Conservation (phyloP, 805 yeast species). For the Monosporozyma yasuniensis region DNA sequence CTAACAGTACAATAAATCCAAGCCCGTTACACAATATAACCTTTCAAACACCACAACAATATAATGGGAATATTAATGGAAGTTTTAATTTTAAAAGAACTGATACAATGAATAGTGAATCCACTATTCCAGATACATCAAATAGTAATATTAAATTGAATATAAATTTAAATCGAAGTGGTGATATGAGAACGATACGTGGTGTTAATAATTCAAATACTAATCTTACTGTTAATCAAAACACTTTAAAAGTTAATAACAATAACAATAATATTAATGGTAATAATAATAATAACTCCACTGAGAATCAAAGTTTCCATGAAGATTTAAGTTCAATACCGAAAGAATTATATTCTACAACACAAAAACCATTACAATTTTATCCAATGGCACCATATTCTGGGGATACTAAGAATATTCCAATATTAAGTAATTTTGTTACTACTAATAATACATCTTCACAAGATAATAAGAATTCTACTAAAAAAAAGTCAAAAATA, state of each 20-base stretch:
- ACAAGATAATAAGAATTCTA: neutral
- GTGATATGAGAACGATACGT: neutral
- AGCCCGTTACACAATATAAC: constrained; percentile 27
- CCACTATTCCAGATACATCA: neutral
- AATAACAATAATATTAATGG: constrained; percentile 1
- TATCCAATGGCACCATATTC: constrained; percentile 18
- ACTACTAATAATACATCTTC: no score
- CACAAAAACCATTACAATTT: constrained; percentile 30
- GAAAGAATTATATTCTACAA: constrained; percentile 12
- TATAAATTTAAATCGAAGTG: neutral
- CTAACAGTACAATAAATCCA: constrained; percentile 14
- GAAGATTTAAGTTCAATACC: constrained; percentile 12
- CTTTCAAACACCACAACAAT: constrained; percentile 29
- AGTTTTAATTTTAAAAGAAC: neutral
- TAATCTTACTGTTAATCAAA: neutral
- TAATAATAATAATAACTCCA: neutral
- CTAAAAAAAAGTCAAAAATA: neutral
- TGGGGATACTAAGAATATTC: constrained; percentile 4
- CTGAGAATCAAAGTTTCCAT: constrained; percentile 11
- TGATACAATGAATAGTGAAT: neutral
- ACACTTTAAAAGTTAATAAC: constrained; percentile 2
- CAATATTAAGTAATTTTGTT: neutral
- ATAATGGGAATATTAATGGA: neutral
- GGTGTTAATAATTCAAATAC: neutral
- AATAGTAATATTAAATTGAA: neutral